Percentiles rank a stretch among this genome's conserved stretches.
Conservation (phyloP, 129 eudicot species). For the Lactuca saligna region DNA sequence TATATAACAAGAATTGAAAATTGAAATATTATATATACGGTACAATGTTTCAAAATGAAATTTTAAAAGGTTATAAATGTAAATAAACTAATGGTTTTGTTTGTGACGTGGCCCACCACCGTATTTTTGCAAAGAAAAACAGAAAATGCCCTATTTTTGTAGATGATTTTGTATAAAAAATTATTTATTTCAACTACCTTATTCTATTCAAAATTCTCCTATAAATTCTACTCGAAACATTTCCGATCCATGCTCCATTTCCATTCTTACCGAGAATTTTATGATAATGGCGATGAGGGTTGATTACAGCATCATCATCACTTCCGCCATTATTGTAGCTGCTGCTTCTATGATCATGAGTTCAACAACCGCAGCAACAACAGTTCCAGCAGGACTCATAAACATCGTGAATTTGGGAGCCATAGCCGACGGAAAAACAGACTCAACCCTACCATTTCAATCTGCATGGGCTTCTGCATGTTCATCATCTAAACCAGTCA, state of each 20-base stretch:
- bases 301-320: background rate
- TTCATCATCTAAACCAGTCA: constrained; percentile 32
- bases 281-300: background rate
- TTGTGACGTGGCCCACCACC: too few relatives aligned
- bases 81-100: too few relatives aligned
- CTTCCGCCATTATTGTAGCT: background rate
- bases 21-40: too few relatives aligned
- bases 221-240: background rate
- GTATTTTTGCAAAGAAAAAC: background rate
- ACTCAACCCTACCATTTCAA: constrained; percentile 38
- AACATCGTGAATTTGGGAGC: constrained; percentile 46
- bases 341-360: background rate
- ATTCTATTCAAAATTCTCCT: constrained; percentile 1
- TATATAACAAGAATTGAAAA: too few relatives aligned
- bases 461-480: constrained; percentile 60
- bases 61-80: too few relatives aligned
- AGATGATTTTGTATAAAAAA: background rate
- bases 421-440: constrained; percentile 40
- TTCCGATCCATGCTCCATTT: background rate
- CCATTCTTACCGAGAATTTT: background rate
- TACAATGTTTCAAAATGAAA: too few relatives aligned
- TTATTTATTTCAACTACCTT: background rate
- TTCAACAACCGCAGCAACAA: background rate
- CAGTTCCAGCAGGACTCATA: background rate
- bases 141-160: too few relatives aligned